Percentiles rank a stretch among this genome's conserved stretches.
phyloP scores from a whole-genome alignment of 164 flowering plant species.

The Stephania japonica region DNA sequence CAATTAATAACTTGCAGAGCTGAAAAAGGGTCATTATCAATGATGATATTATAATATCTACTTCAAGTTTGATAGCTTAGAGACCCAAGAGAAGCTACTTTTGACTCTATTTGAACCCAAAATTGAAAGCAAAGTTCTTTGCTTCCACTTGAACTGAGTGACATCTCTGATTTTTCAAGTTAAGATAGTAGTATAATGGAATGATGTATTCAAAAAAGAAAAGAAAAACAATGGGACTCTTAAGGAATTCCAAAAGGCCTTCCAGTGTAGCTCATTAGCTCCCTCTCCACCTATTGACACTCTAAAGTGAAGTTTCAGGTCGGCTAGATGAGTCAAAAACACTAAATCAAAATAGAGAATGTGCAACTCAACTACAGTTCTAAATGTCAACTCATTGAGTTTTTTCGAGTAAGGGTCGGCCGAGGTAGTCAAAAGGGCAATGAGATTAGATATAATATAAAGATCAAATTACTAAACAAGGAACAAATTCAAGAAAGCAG shows the following conservation, averaged over 20 bases:
- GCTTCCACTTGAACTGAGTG: background rate
- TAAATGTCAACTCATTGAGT: background rate
- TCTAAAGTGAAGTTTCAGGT: background rate
- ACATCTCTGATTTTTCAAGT: background rate
- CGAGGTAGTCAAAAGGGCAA: background rate
- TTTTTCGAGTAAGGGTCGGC: background rate
- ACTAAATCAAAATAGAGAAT: background rate
- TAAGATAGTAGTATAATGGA: background rate
- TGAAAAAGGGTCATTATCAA: background rate
- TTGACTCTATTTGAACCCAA: background rate
- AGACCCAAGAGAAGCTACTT: background rate
- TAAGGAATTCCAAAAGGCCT: background rate
- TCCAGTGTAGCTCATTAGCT: background rate
- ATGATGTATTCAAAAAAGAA: background rate
- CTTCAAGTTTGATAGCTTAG: background rate
- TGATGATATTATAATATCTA: background rate
- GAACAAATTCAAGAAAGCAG: background rate
- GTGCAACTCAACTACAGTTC: background rate
- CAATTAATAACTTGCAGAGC: background rate
- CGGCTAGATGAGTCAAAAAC: background rate
- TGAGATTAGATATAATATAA: background rate
- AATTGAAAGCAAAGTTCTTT: background rate
- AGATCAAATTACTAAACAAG: background rate
- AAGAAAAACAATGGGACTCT: background rate
- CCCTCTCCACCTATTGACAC: background rate